A percentile compares a stretch with the other conserved stretches of the same genome.
Evolutionary conservation across 2,329 filamentous ascomycete species (phyloP).

Genomic region (Aureobasidium vineae): DNA sequence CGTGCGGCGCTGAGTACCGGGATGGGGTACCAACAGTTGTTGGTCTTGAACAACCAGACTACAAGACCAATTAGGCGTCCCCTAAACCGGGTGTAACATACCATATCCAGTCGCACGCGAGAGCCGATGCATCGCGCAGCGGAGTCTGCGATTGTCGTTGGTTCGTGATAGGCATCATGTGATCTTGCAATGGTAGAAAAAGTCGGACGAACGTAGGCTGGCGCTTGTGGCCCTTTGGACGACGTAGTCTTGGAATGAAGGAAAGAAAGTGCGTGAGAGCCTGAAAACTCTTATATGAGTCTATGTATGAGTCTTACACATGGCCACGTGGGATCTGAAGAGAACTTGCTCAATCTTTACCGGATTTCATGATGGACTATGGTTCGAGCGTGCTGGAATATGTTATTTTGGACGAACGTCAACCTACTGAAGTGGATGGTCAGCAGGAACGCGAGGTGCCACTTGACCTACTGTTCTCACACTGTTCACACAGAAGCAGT

Average conservation of each 20-base stretch:
- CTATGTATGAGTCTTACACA: background rate
- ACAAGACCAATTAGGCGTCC: too few relatives aligned
- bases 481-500: accelerated
- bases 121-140: too few relatives aligned
- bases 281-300: too few relatives aligned
- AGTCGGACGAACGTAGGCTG: background rate
- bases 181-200: background rate
- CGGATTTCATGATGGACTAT: too few relatives aligned
- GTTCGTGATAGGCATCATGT: background rate
- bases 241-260: background rate
- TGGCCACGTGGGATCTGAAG: background rate
- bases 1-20: too few relatives aligned
- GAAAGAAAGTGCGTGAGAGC: background rate
- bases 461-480: background rate
- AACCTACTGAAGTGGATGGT: background rate
- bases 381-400: background rate
- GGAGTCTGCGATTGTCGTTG: background rate
- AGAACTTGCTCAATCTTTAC: background rate
- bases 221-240: too few relatives aligned
- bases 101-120: too few relatives aligned
- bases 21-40: background rate
- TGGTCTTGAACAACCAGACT: background rate
- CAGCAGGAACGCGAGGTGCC: background rate
- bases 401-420: too few relatives aligned
- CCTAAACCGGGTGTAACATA: background rate